Conservation (phyloP, 768 basidiomycete species). For the Xanthoconium stramineum region DNA sequence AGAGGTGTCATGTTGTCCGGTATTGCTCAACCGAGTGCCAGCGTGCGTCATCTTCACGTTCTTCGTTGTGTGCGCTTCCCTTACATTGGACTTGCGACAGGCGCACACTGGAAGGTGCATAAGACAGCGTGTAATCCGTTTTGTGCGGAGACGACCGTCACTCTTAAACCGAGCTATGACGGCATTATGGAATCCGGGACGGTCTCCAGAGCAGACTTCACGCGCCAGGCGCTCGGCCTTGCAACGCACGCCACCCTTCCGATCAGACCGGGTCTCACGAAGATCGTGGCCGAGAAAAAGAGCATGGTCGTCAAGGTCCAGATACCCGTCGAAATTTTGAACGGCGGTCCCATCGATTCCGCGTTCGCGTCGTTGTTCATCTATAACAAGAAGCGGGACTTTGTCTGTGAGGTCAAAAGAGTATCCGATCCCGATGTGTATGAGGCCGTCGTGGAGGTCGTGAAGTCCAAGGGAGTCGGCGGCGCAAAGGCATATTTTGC, state of each 20-base stretch:
- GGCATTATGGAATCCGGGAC: conserved; percentile 8
- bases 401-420: conserved; percentile 42
- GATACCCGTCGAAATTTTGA: conserved; percentile 31
- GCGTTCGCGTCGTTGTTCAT: conserved; percentile 36
- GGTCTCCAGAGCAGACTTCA: conserved; percentile 30
- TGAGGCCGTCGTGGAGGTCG: conserved; percentile 35
- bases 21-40: conserved; percentile 59
- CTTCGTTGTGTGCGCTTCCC: background rate
- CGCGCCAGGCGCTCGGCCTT: conserved; percentile 30
- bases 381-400: conserved; percentile 53
- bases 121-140: conserved; percentile 48
- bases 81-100: conserved; percentile 25
- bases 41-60: conserved; percentile 34
- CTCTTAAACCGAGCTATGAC: conserved; percentile 43
- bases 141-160: conserved; percentile 39
- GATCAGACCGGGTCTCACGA: conserved; percentile 18
- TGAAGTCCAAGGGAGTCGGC: conserved; percentile 40
- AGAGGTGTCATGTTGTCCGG: conserved; percentile 41
- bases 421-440: conserved; percentile 37
- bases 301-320: conserved; percentile 54
- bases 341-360: conserved; percentile 1
- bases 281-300: conserved; percentile 32
- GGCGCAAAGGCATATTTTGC: conserved; percentile 53
- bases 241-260: conserved; percentile 20
- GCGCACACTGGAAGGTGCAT: conserved; percentile 45